Conservation (phyloP, 202 grass and related monocot genomes). For the Setaria italica region DNA sequence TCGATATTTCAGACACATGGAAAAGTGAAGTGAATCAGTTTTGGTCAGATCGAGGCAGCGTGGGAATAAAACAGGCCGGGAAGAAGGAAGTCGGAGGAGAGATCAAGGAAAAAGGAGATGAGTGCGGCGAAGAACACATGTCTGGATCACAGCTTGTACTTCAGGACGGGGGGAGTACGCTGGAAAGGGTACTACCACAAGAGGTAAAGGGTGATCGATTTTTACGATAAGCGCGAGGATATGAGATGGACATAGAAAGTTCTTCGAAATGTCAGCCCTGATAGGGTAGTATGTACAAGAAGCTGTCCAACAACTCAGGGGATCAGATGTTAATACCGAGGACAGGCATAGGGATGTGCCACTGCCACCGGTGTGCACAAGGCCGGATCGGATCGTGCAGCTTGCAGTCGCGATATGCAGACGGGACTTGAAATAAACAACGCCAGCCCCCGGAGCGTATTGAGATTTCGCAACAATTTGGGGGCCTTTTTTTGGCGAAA, state of each 20-base stretch:
- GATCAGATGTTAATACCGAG: slow-evolving; percentile 33
- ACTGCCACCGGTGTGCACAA: not conserved
- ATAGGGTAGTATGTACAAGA: not conserved
- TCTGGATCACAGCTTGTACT: not conserved
- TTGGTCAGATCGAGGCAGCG: not conserved
- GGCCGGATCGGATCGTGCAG: not conserved
- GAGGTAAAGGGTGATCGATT: not conserved
- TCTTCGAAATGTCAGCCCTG: slow-evolving; percentile 39
- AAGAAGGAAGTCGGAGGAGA: not conserved
- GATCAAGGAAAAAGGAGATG: slow-evolving; percentile 2
- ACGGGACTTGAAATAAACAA: not conserved
- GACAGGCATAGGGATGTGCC: slow-evolving; percentile 31
- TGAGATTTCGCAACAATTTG: not conserved
- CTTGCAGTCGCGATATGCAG: not conserved
- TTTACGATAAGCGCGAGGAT: not conserved
- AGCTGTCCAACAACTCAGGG: not conserved
- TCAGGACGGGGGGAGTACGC: not conserved
- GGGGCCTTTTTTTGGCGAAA: not conserved
- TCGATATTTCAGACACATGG: not conserved
- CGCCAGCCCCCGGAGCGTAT: not conserved
- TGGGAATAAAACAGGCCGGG: slow-evolving; percentile 24
- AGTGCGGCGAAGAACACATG: not conserved
- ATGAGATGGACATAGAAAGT: not conserved
- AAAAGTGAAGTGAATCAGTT: not conserved
- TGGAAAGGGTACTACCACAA: not conserved